These are phyloP conservation scores for Microcyclospora pomicola DNA, from an alignment of 2,329 filamentous ascomycete genomes.

Conservation along the genomic window DNA sequence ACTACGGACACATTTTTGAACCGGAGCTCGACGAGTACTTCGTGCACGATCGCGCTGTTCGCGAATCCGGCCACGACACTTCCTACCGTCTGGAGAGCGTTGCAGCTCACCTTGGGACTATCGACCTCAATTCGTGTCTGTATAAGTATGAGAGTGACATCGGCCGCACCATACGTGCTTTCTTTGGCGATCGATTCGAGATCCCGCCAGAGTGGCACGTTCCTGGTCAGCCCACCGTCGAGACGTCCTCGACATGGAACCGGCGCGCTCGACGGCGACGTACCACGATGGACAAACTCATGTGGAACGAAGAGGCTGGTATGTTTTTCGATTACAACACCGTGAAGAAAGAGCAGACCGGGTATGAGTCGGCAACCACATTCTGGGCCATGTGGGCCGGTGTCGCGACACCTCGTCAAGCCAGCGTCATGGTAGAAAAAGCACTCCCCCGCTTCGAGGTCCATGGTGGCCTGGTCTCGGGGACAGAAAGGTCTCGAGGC, in stretches of 20 bases:
- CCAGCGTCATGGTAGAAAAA: slow-evolving; percentile 64
- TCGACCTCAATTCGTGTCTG: slow-evolving; percentile 84
- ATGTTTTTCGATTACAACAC: slow-evolving; percentile 99
- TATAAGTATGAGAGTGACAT: slow-evolving; percentile 98
- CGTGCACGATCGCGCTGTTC: slow-evolving; percentile 84
- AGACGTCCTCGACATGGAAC: slow-evolving; percentile 82
- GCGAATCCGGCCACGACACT: slow-evolving; percentile 94
- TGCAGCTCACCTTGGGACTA: slow-evolving; percentile 77
- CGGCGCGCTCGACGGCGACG: slow-evolving; percentile 74
- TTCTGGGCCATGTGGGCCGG: slow-evolving; percentile 98
- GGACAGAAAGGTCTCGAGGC: slow-evolving; percentile 80
- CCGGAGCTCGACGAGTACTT: slow-evolving; percentile 92
- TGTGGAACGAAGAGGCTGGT: slow-evolving; percentile 76
- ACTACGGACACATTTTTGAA: slow-evolving; percentile 59
- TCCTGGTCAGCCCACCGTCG: slow-evolving; percentile 48
- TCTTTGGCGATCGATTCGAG: slow-evolving; percentile 70
- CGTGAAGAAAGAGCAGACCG: slow-evolving; percentile 61
- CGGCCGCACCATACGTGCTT: slow-evolving; percentile 64
- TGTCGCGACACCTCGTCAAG: slow-evolving; percentile 71
- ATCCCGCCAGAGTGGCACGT: slow-evolving; percentile 73
- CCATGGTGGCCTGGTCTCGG: slow-evolving; percentile 74
- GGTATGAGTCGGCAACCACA: slow-evolving; percentile 83
- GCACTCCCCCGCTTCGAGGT: slow-evolving; percentile 80
- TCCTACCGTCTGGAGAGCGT: slow-evolving; percentile 83
- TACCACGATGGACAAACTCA: slow-evolving; percentile 74